Evolutionary conservation across 768 basidiomycete genomes (phyloP).

Genomic region (Sarcodon sp.): DNA sequence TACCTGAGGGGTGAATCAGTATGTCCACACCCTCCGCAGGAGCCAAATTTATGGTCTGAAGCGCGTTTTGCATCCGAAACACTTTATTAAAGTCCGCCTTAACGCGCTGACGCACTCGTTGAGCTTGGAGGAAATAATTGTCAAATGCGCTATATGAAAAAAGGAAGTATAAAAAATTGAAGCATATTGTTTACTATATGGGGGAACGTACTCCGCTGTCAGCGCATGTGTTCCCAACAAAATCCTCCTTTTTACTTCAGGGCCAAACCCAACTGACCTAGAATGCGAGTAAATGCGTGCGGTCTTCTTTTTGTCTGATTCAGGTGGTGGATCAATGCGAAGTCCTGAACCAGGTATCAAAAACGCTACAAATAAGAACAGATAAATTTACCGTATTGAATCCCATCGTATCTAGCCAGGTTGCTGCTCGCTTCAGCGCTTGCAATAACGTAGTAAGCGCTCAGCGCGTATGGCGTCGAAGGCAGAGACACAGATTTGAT

Average conservation of each 20-base stretch:
- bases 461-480: conserved; percentile 56
- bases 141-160: conserved; percentile 67
- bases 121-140: conserved; percentile 93
- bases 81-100: conserved; percentile 60
- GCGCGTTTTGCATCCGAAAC: conserved; percentile 46
- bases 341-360: conserved; percentile 24
- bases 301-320: conserved; percentile 32
- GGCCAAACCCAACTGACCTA: conserved; percentile 64
- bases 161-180: not conserved
- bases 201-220: conserved; percentile 65
- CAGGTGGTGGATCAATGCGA: conserved; percentile 30
- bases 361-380: not conserved
- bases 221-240: conserved; percentile 86
- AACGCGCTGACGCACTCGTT: conserved; percentile 61
- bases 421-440: conserved; percentile 92
- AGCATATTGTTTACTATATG: not conserved
- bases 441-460: conserved; percentile 93
- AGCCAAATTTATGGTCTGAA: not conserved
- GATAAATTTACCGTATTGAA: conserved; percentile 53
- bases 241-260: conserved; percentile 78
- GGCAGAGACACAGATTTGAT: conserved; percentile 69
- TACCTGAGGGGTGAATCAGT: conserved; percentile 78
- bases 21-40: conserved; percentile 49
- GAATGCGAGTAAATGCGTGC: conserved; percentile 50
- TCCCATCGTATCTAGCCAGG: conserved; percentile 80